A percentile compares a stretch with the other conserved stretches of the same genome.
These are phyloP conservation scores for Kodamaea fukazawae DNA, from an alignment of 805 yeast genomes.

Conservation along the genomic window DNA sequence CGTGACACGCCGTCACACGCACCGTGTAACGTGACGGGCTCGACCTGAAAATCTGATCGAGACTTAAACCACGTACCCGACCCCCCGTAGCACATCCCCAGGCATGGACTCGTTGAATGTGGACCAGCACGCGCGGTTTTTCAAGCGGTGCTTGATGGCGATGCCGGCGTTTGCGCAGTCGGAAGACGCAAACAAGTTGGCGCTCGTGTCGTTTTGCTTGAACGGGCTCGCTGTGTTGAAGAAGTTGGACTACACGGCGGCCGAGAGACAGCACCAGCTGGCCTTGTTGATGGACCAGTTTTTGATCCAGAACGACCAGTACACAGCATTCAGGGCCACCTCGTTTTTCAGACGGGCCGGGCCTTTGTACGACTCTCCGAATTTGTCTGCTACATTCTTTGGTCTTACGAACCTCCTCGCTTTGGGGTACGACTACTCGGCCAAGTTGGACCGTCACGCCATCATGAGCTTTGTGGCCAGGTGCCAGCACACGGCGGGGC, in stretches of 20 bases:
- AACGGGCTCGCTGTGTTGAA: slow-evolving; percentile 55
- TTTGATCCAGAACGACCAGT: slow-evolving; percentile 36
- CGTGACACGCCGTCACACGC: too few species aligned
- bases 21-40: too few species aligned
- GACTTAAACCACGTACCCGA: too few species aligned
- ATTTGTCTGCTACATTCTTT: slow-evolving; percentile 73
- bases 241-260: slow-evolving; percentile 25
- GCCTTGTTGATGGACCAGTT: slow-evolving; percentile 47
- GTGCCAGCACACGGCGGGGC: slow-evolving; percentile 52
- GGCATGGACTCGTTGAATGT: neutral
- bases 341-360: slow-evolving; percentile 37
- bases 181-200: slow-evolving; percentile 67
- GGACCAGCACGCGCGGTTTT: slow-evolving; percentile 42
- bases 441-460: slow-evolving; percentile 37
- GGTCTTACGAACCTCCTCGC: slow-evolving; percentile 58
- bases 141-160: slow-evolving; percentile 48
- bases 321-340: slow-evolving; percentile 57
- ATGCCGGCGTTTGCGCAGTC: slow-evolving; percentile 56
- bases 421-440: slow-evolving; percentile 44
- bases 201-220: slow-evolving; percentile 69
- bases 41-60: too few species aligned
- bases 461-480: slow-evolving; percentile 52
- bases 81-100: too few species aligned
- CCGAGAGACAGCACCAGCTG: slow-evolving; percentile 28
- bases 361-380: slow-evolving; percentile 54